Conservation (phyloP, 2,329 filamentous ascomycete species). For the Cladorrhinum sp. region DNA sequence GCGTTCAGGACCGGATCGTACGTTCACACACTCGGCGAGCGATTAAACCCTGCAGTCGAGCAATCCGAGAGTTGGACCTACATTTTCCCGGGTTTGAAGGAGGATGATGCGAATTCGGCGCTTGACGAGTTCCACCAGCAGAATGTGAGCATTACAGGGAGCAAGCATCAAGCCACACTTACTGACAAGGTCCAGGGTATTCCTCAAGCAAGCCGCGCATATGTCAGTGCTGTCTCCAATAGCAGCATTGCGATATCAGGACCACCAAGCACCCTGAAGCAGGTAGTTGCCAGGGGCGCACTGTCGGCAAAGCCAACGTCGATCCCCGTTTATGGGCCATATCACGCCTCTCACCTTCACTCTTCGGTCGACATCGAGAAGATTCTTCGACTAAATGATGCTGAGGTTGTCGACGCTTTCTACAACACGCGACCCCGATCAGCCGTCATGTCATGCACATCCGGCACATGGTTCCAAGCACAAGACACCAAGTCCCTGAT, state of each 20-base stretch:
- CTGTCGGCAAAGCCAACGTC: conserved; percentile 43
- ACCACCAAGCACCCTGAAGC: conserved; percentile 47
- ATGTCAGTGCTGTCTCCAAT: conserved; percentile 51
- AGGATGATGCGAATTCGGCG: conserved; percentile 47
- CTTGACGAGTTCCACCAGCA: conserved; percentile 57
- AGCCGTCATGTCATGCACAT: conserved; percentile 50
- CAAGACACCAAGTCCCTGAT: conserved; percentile 42
- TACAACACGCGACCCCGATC: conserved; percentile 43
- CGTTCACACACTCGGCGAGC: conserved; percentile 49
- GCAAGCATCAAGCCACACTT: background rate
- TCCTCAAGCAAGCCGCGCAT: conserved; percentile 45
- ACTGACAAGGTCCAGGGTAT: conserved; percentile 34
- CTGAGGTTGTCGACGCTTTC: conserved; percentile 38
- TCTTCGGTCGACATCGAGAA: conserved; percentile 41
- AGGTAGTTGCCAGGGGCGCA: conserved; percentile 40
- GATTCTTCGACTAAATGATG: conserved; percentile 44
- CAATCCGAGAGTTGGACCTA: conserved; percentile 63
- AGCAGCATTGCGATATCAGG: conserved; percentile 53
- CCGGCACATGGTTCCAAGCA: conserved; percentile 42
- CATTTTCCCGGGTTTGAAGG: conserved; percentile 56
- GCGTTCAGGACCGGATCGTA: conserved; percentile 63
- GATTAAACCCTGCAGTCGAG: conserved; percentile 39
- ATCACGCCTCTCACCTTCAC: conserved; percentile 55
- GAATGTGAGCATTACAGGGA: conserved; percentile 40
- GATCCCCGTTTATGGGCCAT: conserved; percentile 55